Evolutionary conservation across 805 yeast species (phyloP).

Genomic region (Metschnikowia lochheadii): DNA sequence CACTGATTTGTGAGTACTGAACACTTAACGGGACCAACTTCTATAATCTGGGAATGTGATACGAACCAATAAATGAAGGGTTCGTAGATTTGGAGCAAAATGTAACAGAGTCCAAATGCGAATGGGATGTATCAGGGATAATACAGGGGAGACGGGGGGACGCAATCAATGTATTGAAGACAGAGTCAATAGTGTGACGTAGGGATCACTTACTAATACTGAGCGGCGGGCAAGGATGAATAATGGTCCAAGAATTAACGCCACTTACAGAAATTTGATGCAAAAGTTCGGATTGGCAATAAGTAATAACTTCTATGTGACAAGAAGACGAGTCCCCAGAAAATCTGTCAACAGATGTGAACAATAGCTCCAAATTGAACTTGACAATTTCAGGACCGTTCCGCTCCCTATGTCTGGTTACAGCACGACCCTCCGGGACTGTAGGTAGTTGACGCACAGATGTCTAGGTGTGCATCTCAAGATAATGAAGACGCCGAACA

Average conservation of each 20-base stretch:
- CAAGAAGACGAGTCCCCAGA: background rate
- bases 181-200: background rate
- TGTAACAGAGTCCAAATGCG: background rate
- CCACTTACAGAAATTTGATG: background rate
- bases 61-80: background rate
- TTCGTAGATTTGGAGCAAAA: background rate
- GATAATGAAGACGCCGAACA: background rate
- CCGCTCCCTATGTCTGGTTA: slow-evolving; percentile 4
- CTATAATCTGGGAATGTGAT: background rate
- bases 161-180: background rate
- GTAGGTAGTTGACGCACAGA: slow-evolving; percentile 3
- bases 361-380: background rate
- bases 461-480: slow-evolving; percentile 1
- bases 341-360: background rate
- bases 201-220: slow-evolving; percentile 3
- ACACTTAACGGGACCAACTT: background rate
- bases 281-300: background rate
- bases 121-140: background rate
- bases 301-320: background rate
- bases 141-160: background rate
- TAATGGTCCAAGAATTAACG: background rate
- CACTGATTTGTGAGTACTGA: slow-evolving; percentile 1
- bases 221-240: slow-evolving; percentile 3
- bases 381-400: slow-evolving; percentile 4
- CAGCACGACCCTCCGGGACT: slow-evolving; percentile 3